These are phyloP conservation scores for Mortierella sp. DNA, from an alignment of 371 early-diverging fungal species.

Conservation along the genomic window DNA sequence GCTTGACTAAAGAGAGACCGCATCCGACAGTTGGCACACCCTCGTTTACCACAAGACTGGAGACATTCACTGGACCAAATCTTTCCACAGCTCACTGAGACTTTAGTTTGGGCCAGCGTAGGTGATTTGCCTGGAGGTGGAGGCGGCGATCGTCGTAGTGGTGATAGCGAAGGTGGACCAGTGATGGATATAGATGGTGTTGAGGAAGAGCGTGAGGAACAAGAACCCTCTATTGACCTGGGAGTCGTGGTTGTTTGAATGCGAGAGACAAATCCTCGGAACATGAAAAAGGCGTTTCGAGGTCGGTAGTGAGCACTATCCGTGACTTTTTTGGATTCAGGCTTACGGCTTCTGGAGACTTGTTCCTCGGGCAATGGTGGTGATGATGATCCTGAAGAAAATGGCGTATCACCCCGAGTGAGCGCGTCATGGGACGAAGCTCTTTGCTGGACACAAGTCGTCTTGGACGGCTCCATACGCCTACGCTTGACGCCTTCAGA, in stretches of 20 bases:
- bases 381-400: no score
- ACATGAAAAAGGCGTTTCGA: slow-evolving; percentile 41
- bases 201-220: neutral
- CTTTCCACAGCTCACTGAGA: slow-evolving; percentile 25
- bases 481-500: no score
- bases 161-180: neutral
- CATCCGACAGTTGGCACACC: slow-evolving; percentile 44
- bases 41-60: slow-evolving; percentile 6
- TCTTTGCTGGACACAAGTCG: no score
- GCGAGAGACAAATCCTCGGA: slow-evolving; percentile 36
- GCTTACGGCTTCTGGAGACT: neutral
- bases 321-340: slow-evolving; percentile 12
- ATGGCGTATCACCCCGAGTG: no score
- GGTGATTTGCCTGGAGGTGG: neutral
- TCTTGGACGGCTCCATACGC: no score
- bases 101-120: slow-evolving; percentile 23
- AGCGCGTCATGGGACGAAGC: no score
- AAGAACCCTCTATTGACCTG: neutral
- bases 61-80: slow-evolving; percentile 25
- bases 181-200: neutral
- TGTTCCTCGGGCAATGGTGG: neutral
- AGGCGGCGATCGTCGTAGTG: neutral
- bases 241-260: slow-evolving; percentile 9
- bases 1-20: slow-evolving; percentile 22
- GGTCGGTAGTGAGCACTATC: slow-evolving; percentile 33